Conservation (phyloP, 129 eudicot genomes). For the Glebionis coronaria region DNA sequence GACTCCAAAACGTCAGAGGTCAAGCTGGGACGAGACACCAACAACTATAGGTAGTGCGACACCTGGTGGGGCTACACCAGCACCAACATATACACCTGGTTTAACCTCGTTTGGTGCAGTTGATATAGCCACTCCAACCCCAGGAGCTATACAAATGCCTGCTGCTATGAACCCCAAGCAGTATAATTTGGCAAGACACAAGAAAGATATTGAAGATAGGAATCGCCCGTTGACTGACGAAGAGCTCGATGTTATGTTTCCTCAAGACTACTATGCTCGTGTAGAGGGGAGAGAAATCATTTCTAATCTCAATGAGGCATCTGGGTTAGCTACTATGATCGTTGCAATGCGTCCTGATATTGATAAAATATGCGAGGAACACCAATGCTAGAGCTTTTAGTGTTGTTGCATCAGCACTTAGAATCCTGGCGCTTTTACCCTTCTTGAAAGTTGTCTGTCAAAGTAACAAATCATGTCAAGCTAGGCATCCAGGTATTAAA, state of each 20-base stretch:
- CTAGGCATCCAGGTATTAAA: conserved; percentile 92
- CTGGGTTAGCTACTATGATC: conserved; percentile 97
- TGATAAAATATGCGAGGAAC: conserved; percentile 88
- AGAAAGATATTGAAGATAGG: too few species aligned
- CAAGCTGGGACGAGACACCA: too few species aligned
- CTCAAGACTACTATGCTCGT: conserved; percentile 97
- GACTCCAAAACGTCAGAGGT: too few species aligned
- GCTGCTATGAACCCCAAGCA: conserved; percentile 90
- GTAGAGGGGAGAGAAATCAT: conserved; percentile 96
- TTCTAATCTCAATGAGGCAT: conserved; percentile 91
- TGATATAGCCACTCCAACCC: conserved; percentile 96
- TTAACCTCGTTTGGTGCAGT: conserved; percentile 88
- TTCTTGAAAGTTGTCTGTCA: conserved; percentile 95
- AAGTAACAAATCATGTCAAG: conserved; percentile 98
- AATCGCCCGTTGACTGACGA: too few species aligned
- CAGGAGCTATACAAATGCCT: conserved; percentile 59
- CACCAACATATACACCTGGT: too few species aligned
- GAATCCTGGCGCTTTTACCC: conserved; percentile 84
- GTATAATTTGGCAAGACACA: conserved; percentile 84
- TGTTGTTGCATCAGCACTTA: conserved; percentile 99
- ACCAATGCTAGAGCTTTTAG: conserved; percentile 99
- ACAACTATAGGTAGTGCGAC: too few species aligned
- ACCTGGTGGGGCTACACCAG: too few species aligned
- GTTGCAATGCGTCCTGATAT: conserved; percentile 99
- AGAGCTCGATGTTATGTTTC: too few species aligned